Evolutionary conservation across 305 asterid species (phyloP).

Genomic region (Solanum hybrid): DNA sequence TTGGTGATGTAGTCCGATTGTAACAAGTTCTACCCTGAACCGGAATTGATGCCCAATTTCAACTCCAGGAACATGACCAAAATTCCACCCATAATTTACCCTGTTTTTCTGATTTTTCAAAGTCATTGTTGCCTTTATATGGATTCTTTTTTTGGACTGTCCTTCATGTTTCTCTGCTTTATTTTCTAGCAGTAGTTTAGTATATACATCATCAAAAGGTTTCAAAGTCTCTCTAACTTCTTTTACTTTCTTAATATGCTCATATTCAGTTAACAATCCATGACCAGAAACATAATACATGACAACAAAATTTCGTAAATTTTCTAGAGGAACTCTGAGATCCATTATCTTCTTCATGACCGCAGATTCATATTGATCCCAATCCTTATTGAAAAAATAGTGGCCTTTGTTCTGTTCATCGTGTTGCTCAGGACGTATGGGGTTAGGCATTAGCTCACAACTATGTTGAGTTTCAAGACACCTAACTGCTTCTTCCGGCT

Average conservation of each 20-base stretch:
- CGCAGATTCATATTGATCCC: not conserved
- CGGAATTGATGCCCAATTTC: conserved; percentile 19
- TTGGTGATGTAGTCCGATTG: conserved; percentile 19
- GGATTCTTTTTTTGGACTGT: not conserved
- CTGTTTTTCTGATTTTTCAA: conserved; percentile 6
- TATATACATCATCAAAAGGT: conserved; percentile 6
- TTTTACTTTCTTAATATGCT: not conserved
- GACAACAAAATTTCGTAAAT: not conserved
- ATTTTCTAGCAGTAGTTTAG: not conserved
- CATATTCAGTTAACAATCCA: not conserved
- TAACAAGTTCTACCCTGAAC: conserved; percentile 22
- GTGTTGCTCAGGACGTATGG: too few relatives aligned
- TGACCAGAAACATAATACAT: conserved; percentile 2
- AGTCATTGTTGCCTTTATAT: not conserved
- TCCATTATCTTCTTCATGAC: not conserved
- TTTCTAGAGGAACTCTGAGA: not conserved
- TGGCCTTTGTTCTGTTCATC: too few relatives aligned
- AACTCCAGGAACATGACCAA: conserved; percentile 29
- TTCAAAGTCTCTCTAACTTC: conserved; percentile 8
- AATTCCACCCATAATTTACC: not conserved
- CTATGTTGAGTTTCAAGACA: not conserved
- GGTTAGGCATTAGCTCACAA: too few relatives aligned
- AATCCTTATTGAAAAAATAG: too few relatives aligned
- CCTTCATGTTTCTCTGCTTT: not conserved
- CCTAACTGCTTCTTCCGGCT: not conserved